Percentiles rank a stretch among this genome's conserved stretches.
phyloP scores from a whole-genome alignment of 345 rosid species.

The Salix exigua region DNA sequence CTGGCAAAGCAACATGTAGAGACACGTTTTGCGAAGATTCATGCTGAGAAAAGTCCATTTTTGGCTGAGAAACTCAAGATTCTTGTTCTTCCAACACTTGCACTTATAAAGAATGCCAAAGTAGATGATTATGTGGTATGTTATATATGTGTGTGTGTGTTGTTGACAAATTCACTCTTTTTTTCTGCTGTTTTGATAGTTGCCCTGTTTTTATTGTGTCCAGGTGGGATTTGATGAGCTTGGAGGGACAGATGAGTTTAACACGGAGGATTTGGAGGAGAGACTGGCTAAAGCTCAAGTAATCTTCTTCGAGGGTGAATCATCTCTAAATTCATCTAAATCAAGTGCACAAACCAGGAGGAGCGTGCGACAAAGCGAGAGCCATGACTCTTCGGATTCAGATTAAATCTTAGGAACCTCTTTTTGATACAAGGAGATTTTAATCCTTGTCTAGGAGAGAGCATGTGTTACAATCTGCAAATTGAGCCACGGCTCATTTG shows the following conservation, averaged over 20 bases:
- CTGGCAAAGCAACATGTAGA: constrained; percentile 90
- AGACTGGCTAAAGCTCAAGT: constrained; percentile 87
- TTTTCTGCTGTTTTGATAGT: background rate
- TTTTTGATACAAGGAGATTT: background rate
- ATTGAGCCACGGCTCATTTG: background rate
- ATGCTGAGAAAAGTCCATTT: constrained; percentile 99
- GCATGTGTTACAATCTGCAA: background rate
- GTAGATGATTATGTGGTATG: constrained; percentile 96
- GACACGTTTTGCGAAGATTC: constrained; percentile 87
- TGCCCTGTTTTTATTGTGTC: constrained; percentile 6
- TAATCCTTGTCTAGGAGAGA: background rate
- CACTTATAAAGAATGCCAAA: constrained; percentile 90
- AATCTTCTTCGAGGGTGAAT: constrained; percentile 75
- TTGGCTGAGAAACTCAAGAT: constrained; percentile 92
- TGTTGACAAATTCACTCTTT: background rate
- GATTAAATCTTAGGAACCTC: constrained; percentile 3
- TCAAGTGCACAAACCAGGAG: constrained; percentile 47
- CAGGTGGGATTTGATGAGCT: constrained; percentile 96
- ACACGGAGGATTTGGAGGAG: constrained; percentile 86
- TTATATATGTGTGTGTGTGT: background rate
- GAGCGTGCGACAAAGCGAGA: constrained; percentile 62
- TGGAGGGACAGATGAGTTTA: constrained; percentile 92
- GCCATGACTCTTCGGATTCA: constrained; percentile 24
- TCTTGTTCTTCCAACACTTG: constrained; percentile 88
- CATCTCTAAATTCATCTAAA: constrained; percentile 50